Conservation (phyloP, 2,329 filamentous ascomycete species). For the Aspergillus costaricaensis region DNA sequence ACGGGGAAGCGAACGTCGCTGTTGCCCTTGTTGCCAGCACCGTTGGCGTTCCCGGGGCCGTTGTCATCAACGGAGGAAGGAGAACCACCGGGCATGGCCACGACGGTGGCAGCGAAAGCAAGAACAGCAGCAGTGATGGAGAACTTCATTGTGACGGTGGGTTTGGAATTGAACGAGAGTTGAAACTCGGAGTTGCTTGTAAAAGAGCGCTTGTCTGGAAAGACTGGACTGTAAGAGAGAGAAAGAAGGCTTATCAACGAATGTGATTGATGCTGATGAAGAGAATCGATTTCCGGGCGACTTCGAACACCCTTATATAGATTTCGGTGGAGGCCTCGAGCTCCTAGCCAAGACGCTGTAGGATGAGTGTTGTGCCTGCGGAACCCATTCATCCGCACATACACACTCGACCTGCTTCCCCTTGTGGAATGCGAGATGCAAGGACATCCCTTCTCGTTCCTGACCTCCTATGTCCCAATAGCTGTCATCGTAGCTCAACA, state of each 20-base stretch:
- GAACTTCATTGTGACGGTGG: slow-evolving; percentile 43
- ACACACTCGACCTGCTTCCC: not conserved
- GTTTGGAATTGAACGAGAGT: slow-evolving; percentile 34
- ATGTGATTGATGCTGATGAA: slow-evolving; percentile 34
- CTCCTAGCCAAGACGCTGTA: slow-evolving; percentile 10
- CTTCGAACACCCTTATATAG: slow-evolving; percentile 36
- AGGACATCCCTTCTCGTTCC: slow-evolving; percentile 18
- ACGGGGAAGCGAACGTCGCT: slow-evolving; percentile 38
- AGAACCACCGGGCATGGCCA: slow-evolving; percentile 27
- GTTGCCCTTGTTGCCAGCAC: slow-evolving; percentile 36
- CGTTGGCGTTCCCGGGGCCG: slow-evolving; percentile 26
- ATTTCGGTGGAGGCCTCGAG: slow-evolving; percentile 27
- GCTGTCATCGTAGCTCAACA: not conserved
- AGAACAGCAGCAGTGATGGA: slow-evolving; percentile 36
- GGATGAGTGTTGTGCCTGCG: slow-evolving; percentile 9
- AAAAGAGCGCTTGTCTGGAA: slow-evolving; percentile 6
- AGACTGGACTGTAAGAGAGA: slow-evolving; percentile 26
- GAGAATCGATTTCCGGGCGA: slow-evolving; percentile 12
- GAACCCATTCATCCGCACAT: slow-evolving; percentile 12
- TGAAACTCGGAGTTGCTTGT: slow-evolving; percentile 13
- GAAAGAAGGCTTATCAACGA: slow-evolving; percentile 24
- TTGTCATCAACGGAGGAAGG: slow-evolving; percentile 23
- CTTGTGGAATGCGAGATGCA: slow-evolving; percentile 35
- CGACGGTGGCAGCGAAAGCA: slow-evolving; percentile 37
- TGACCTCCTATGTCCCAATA: slow-evolving; percentile 1